A percentile compares a stretch with the other conserved stretches of the same genome.
Conservation (phyloP, 495 filamentous ascomycete genomes). For the Penicillium soppii region DNA sequence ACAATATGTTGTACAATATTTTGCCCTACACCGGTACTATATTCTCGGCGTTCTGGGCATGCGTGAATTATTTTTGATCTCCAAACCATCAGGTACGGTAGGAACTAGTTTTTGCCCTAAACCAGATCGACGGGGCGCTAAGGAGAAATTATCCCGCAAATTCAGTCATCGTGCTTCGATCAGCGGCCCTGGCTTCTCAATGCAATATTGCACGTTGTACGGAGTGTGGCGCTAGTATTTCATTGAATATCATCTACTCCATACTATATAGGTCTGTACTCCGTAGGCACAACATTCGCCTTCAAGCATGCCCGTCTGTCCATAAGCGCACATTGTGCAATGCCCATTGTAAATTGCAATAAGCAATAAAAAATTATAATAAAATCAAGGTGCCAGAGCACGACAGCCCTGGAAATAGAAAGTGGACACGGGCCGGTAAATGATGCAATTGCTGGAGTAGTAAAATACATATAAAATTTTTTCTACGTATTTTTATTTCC, state of each 20-base stretch:
- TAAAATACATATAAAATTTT: neutral
- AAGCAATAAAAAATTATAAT: too few species aligned
- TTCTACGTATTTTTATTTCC: neutral
- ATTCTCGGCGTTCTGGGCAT: constrained; percentile 7
- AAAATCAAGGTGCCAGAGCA: too few species aligned
- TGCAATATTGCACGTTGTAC: neutral
- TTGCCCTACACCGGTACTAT: too few species aligned
- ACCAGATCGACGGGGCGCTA: constrained; percentile 15
- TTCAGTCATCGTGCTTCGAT: constrained; percentile 23
- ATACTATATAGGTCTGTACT: too few species aligned
- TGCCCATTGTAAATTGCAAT: too few species aligned
- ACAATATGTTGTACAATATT: too few species aligned
- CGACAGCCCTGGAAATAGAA: neutral
- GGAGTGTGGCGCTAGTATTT: too few species aligned
- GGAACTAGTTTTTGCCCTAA: constrained; percentile 15
- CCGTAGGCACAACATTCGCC: too few species aligned
- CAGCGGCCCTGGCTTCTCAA: constrained; percentile 6
- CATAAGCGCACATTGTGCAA: too few species aligned
- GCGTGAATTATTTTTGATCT: constrained; percentile 17
- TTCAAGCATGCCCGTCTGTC: too few species aligned
- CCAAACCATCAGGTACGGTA: constrained; percentile 19
- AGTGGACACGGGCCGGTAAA: constrained; percentile 4
- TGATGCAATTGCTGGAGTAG: constrained; percentile 10
- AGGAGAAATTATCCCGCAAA: constrained; percentile 26
- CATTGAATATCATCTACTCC: too few species aligned